Evolutionary conservation across 352 stramenopile species (phyloP).

Genomic region (Pythium coloratum): DNA sequence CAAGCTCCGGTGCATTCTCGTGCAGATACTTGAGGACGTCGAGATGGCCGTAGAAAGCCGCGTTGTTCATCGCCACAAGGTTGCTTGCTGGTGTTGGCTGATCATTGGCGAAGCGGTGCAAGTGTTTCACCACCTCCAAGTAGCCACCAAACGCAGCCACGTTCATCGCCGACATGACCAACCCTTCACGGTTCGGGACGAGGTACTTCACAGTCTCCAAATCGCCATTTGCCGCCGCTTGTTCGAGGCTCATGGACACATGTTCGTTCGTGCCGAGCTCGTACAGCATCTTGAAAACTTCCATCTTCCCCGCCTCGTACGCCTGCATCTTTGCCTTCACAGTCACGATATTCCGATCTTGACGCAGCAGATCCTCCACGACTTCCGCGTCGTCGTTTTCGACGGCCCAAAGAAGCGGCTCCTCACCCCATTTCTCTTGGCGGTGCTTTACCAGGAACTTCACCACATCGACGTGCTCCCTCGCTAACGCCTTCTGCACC

Average conservation of each 20-base stretch:
- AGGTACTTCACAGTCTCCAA: conserved; percentile 57
- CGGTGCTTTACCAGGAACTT: conserved; percentile 52
- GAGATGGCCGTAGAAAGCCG: conserved; percentile 35
- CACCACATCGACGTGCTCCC: conserved; percentile 35
- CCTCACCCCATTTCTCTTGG: conserved; percentile 43
- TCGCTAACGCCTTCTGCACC: conserved; percentile 36
- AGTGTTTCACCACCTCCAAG: conserved; percentile 49
- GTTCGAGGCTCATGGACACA: conserved; percentile 45
- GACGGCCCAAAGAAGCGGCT: conserved; percentile 39
- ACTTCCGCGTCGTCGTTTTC: conserved; percentile 37
- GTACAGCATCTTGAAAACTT: conserved; percentile 57
- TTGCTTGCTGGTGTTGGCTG: conserved; percentile 45
- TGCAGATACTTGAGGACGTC: conserved; percentile 38
- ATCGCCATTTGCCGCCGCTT: conserved; percentile 37
- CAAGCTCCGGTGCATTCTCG: conserved; percentile 27
- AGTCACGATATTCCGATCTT: conserved; percentile 34
- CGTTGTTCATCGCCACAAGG: conserved; percentile 46
- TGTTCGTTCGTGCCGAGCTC: conserved; percentile 41
- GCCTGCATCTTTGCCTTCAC: conserved; percentile 49
- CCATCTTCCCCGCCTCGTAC: conserved; percentile 37
- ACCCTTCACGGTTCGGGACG: conserved; percentile 38
- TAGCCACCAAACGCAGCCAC: conserved; percentile 41
- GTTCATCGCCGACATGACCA: conserved; percentile 55
- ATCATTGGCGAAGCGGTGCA: conserved; percentile 43
- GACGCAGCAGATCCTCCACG: conserved; percentile 34